Base-by-base conservation (phyloP, 345 rosid species). In the Boechera stricta region DNA sequence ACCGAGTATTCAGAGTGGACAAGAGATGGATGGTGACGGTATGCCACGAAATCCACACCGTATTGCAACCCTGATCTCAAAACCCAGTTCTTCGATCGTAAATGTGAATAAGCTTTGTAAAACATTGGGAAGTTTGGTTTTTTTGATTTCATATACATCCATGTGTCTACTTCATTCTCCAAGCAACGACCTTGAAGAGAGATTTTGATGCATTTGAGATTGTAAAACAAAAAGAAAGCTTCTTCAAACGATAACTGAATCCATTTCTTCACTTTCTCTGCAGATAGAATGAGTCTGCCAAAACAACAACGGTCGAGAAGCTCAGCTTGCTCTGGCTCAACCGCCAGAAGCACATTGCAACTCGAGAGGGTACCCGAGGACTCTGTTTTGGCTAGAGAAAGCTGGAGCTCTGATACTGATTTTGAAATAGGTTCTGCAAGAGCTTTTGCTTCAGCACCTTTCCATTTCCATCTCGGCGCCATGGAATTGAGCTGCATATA, bases 381-480 rank as follows among this genome's bases (percentile, higher is more conserved):
- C 65, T 86, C 72, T 13, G 82, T 77, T 66, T 83, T 77, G 26
- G 71, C 63, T 6, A 91, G 81, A 75, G 90, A 89, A 52, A 85
- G 80, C 8, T 80, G 83, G 72, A 94, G 90, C 73, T 78, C 83
- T 10, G 84, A 80, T 53, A 91, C 64, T 4, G 85, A 85, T 45
- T 81, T 67, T 0, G 97, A 89, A 90, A 90, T 86, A 16, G 98
- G 97, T 47, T 91, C 90, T 3, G 84, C 81, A 13, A 82, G 82
- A 79, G 97, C 97, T 81, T 88, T 86, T 49, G 88, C 87, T 85
- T 90, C 80, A 3, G 83, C 80, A 45, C 84, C 88, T 83, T 87
- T 94, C 55, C 90, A 91, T 82, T 94, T 94, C 98, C 97, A 91
- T 83, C 98, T 90, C 0, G 97, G 88, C 28, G 59, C 86, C 97